Evolutionary conservation across 1,284 basidiomycete species (phyloP), one percentile per base, ranked within the genome.

Genomic region (Xerocomus amazonicus): DNA sequence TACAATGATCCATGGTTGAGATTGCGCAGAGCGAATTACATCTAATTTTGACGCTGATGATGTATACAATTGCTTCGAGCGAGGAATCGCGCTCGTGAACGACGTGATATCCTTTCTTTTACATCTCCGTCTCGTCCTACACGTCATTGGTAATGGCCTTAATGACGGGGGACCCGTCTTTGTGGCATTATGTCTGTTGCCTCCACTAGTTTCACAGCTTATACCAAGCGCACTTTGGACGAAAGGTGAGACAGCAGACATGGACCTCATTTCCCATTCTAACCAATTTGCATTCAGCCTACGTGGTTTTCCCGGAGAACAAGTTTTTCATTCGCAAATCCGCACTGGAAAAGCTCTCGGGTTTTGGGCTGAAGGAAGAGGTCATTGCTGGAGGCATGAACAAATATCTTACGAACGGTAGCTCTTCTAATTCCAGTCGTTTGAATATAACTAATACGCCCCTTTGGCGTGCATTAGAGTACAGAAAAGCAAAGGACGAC

Each of bases 361-460:
- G 37, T 8, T 51, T 52, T 1, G 26, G 38, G 4, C 63, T 65
- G 34, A 62, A 63, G 36, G 53, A 66, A 16, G 72, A 73, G 36
- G 59, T 69, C n/a, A 60, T 70, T 45, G 61, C 63, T 12, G 67
- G 66, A 6, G 63, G 72, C 36, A 44, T 70, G 6, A 53, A 45
- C 2, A 31, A 47, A 2, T 65, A 66, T 54, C 59, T 73, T 16
- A 37, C 65, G 9, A 45, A 58, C 33, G 69, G 72, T 72, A 40
- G 29, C 3, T 29, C 39, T 2, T 19, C 28, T 9, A 6, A 3
- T 12, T 33, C 19, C 33, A 26, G 8, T 33, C 6, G 5, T 9
- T 10, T 32, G 1, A 8, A 14, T 32, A 16, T 13, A n/a, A 33
- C 35, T 54, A 14, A 50, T 10, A 6, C 19, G 4, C 36, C 23